Evolutionary conservation across 2,329 filamentous ascomycete species (phyloP).

Genomic region (Stachybotrys chlorohalonatus): DNA sequence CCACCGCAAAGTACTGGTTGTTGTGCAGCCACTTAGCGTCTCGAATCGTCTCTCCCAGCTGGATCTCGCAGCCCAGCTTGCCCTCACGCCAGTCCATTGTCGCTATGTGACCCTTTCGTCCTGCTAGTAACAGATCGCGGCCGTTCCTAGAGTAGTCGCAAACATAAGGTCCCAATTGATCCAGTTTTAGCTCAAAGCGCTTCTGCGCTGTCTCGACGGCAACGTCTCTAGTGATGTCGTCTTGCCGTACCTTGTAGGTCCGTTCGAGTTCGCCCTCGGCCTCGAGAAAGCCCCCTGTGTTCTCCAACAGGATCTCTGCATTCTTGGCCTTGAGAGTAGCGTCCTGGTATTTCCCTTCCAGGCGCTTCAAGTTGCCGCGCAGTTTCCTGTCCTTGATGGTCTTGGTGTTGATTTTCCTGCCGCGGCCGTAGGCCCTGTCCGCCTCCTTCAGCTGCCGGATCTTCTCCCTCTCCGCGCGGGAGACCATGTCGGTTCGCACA

Average conservation of each 20-base stretch:
- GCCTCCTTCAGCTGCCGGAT: conserved; percentile 50
- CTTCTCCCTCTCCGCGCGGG: conserved; percentile 42
- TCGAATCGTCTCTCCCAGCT: conserved; percentile 81
- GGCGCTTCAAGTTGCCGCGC: conserved; percentile 63
- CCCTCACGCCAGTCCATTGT: conserved; percentile 95
- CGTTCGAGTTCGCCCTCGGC: conserved; percentile 80
- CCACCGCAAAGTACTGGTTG: conserved; percentile 87
- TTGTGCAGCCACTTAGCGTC: conserved; percentile 92
- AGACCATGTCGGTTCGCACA: conserved; percentile 40
- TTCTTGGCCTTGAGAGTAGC: conserved; percentile 82
- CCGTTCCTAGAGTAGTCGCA: conserved; percentile 89
- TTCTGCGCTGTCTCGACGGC: conserved; percentile 83
- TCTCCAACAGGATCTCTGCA: conserved; percentile 88
- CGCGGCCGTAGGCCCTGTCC: conserved; percentile 74
- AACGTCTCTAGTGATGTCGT: conserved; percentile 69
- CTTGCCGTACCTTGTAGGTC: conserved; percentile 87
- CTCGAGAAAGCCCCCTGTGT: conserved; percentile 77
- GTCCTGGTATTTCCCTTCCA: conserved; percentile 76
- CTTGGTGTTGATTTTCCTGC: conserved; percentile 63
- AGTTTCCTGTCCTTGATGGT: conserved; percentile 83
- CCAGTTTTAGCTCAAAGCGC: conserved; percentile 79
- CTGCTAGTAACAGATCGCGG: conserved; percentile 73
- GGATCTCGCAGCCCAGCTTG: conserved; percentile 82
- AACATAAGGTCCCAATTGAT: conserved; percentile 75
- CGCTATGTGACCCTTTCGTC: conserved; percentile 88